These are phyloP conservation scores for Flammula alnicola DNA, from an alignment of 1,284 basidiomycete species.

Conservation along the genomic window DNA sequence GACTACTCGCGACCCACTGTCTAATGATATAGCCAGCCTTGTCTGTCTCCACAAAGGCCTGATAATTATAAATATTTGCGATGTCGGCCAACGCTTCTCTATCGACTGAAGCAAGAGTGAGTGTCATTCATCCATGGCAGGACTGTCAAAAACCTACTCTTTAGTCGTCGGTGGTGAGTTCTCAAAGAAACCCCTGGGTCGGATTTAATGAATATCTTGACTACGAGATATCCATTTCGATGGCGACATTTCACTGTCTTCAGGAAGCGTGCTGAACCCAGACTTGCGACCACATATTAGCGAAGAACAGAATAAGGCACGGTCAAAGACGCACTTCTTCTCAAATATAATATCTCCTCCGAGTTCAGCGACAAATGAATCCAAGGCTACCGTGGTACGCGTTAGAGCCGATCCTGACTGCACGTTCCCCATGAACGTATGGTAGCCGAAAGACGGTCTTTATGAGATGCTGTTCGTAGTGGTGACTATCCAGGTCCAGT, in stretches of 20 bases:
- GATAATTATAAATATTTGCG: slow-evolving; percentile 89
- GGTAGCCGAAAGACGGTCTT: too few species aligned
- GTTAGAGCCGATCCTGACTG: slow-evolving; percentile 69
- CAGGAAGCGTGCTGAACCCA: slow-evolving; percentile 93
- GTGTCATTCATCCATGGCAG: background rate
- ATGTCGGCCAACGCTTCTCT: slow-evolving; percentile 86
- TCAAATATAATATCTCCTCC: slow-evolving; percentile 88
- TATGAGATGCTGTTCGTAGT: too few species aligned
- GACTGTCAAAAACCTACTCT: slow-evolving; percentile 43
- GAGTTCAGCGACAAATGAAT: slow-evolving; percentile 89
- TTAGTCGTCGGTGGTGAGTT: slow-evolving; percentile 70
- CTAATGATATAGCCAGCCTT: slow-evolving; percentile 95
- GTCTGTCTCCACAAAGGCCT: slow-evolving; percentile 93
- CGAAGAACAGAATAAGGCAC: background rate
- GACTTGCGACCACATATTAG: slow-evolving; percentile 45
- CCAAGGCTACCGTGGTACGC: slow-evolving; percentile 77
- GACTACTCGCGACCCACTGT: slow-evolving; percentile 93
- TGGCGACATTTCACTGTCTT: slow-evolving; percentile 81
- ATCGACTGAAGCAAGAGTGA: slow-evolving; percentile 61
- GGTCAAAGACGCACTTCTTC: slow-evolving; percentile 66
- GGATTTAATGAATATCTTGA: slow-evolving; percentile 86
- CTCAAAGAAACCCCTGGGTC: slow-evolving; percentile 74
- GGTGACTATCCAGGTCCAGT: too few species aligned
- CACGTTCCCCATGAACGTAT: slow-evolving; percentile 63
- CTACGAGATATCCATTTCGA: slow-evolving; percentile 48